Base-by-base conservation (phyloP, 352 stramenopile genomes). In the Pythium rhizo-oryzae region DNA sequence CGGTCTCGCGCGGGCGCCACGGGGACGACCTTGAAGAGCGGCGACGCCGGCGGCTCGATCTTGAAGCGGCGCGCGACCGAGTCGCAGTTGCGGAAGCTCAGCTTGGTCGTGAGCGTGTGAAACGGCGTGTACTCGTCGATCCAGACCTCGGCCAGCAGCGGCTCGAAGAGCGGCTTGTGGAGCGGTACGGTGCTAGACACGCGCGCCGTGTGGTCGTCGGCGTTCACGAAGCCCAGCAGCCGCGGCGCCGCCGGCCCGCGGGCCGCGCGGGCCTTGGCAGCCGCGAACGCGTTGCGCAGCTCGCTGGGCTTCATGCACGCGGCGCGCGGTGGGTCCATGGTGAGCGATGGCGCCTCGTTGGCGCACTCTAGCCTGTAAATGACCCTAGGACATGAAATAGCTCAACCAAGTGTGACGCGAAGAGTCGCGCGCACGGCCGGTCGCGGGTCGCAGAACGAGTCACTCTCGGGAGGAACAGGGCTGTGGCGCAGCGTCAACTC, bases 121-220 rank as follows among this genome's bases (percentile, higher is more conserved):
- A 98, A 98, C 5, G 93, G 88, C 46, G 84, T 91, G 76, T 98
- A 98, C 63, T 98, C 86, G 55, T 97, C 87, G 69, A 98, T 98
- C 74, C 92, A 90, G 53, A 98, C 76, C 43, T 91, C 80, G 0
- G 78, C 71, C 0, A 94, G 93, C 35, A 72, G 81, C 9, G 93
- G 80, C 54, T 97, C 84, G 55, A 98, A 98, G 46, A 98, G 70
- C 30, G 93, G 91, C 54, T 87, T 79, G 55, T 97, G 87, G 41
- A 97, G 58, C 0, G 90, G 87, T 25, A 98, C 92, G 12, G 66
- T 49, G 71, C 80, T 93, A 13, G 82, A 79, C 11, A 89, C 67
- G 56, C 73, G 79, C 15, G 71, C 41, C 0, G 85, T 90, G 77
- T 96, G 81, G 65, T 97, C 89, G 59, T 82, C 80, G 8, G 82